Conservation (phyloP, 208 protist genomes). For the Herpetomonas samuelpessoai region DNA sequence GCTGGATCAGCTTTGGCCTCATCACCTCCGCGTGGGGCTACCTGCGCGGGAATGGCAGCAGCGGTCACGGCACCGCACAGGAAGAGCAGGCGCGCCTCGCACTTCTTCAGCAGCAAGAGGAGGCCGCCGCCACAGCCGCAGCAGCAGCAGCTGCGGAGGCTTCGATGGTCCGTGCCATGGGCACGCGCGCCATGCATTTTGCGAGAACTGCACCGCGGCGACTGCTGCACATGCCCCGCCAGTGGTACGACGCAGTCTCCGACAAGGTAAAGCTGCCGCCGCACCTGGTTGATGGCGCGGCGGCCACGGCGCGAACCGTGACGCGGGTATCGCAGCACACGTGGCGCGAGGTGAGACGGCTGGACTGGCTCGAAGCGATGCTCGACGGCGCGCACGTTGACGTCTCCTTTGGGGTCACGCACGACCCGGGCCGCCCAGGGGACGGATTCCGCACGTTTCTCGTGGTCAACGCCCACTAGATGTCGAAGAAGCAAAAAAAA, state of each 20-base stretch:
- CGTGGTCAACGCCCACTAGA: conserved; percentile 37
- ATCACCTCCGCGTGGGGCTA: conserved; percentile 15
- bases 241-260: background rate
- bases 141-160: background rate
- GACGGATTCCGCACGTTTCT: conserved; percentile 35
- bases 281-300: conserved; percentile 4
- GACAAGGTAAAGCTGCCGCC: background rate
- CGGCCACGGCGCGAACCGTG: conserved; percentile 8
- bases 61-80: background rate
- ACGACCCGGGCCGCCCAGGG: conserved; percentile 9
- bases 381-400: conserved; percentile 44
- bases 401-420: conserved; percentile 44
- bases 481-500: conserved; percentile 5
- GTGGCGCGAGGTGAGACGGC: conserved; percentile 10
- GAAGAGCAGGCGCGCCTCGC: background rate
- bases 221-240: conserved; percentile 22
- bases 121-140: background rate
- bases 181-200: background rate
- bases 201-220: conserved; percentile 12
- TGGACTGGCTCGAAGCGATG: conserved; percentile 29
- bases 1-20: conserved; percentile 15
- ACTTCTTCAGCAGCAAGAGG: background rate
- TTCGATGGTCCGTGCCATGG: background rate
- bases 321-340: background rate
- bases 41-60: background rate